These are phyloP conservation scores for Fusarium sp. DNA, from an alignment of 2,329 filamentous ascomycete genomes.

Conservation along the genomic window DNA sequence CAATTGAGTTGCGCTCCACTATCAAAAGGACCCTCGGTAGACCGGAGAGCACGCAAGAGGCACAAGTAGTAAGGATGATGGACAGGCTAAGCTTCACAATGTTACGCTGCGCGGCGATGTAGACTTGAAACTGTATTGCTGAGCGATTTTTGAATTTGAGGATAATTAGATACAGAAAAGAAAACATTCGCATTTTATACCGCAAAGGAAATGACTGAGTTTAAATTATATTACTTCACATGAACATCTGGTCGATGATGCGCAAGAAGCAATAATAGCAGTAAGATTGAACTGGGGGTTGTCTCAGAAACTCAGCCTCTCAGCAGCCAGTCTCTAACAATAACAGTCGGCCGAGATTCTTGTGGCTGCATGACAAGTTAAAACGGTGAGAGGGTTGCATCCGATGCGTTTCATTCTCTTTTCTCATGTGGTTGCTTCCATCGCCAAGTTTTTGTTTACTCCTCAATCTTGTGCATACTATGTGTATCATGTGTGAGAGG, in stretches of 20 bases:
- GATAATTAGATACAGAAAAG: neutral
- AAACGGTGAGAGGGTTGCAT: conserved; percentile 35
- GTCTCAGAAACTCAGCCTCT: conserved; percentile 26
- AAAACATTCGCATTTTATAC: conserved; percentile 1
- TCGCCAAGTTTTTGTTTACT: conserved; percentile 7
- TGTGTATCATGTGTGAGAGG: conserved; percentile 13
- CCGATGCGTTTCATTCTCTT: conserved; percentile 20
- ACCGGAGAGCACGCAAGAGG: conserved; percentile 29
- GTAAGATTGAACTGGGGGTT: conserved; percentile 20
- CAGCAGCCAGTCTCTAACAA: conserved; percentile 21
- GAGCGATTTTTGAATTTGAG: conserved; percentile 6
- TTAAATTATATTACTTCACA: neutral
- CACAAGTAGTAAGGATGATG: conserved; percentile 16
- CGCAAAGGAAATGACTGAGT: neutral
- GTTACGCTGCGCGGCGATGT: conserved; percentile 36
- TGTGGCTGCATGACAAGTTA: conserved; percentile 22
- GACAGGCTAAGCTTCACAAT: conserved; percentile 25
- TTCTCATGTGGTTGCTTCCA: conserved; percentile 19
- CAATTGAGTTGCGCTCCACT: neutral
- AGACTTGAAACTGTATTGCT: conserved; percentile 22
- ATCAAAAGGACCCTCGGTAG: conserved; percentile 21
- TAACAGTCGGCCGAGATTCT: conserved; percentile 15
- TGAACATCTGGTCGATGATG: neutral
- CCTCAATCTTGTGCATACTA: conserved; percentile 5
- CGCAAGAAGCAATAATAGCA: conserved; percentile 5